Evolutionary conservation across 257 asterid species (phyloP).

Genomic region (Thymus quinquecostatus): DNA sequence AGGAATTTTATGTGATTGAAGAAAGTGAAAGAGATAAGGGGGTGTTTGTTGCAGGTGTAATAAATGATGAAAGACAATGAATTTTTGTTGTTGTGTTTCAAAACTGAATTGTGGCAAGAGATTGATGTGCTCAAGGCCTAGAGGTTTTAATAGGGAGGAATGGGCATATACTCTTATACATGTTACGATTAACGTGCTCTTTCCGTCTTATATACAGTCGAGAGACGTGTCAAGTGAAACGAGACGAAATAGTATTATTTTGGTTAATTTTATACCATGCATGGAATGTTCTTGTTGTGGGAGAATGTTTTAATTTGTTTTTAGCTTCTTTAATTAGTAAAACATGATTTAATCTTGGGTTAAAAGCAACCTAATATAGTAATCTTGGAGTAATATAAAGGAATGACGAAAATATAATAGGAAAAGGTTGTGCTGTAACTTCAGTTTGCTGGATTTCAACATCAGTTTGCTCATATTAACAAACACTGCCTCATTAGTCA

Average conservation of each 20-base stretch:
- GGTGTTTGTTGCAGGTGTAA: conserved; percentile 29
- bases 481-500: neutral
- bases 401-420: neutral
- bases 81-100: conserved; percentile 28
- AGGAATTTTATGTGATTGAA: neutral
- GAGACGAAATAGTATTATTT: too few species aligned
- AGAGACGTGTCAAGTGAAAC: too few species aligned
- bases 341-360: conserved; percentile 26
- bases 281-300: too few species aligned
- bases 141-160: conserved; percentile 26
- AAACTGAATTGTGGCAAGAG: conserved; percentile 26
- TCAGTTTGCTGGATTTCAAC: conserved; percentile 37
- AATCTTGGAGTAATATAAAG: neutral
- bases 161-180: too few species aligned
- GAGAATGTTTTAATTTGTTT: neutral
- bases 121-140: conserved; percentile 38
- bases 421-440: conserved; percentile 39
- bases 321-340: neutral
- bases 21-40: conserved; percentile 32
- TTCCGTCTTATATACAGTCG: too few species aligned
- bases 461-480: conserved; percentile 21
- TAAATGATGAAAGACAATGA: conserved; percentile 34
- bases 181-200: too few species aligned
- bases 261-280: too few species aligned
- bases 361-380: neutral